Evolutionary conservation across 345 rosid species (phyloP).

Genomic region (Syzygium grande): DNA sequence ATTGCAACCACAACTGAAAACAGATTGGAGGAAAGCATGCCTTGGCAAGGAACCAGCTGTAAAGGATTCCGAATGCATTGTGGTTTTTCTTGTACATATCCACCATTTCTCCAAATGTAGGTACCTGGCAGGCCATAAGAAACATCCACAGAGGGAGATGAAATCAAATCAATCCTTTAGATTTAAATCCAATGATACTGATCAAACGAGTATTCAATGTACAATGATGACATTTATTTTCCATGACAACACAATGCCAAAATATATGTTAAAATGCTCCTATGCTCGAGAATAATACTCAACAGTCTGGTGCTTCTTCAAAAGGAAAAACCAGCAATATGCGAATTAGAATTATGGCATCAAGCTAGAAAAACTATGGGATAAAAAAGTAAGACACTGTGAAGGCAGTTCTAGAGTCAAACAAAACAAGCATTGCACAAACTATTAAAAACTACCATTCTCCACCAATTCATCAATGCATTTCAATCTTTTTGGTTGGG

Average conservation of each 20-base stretch:
- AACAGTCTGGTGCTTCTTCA: neutral
- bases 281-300: neutral
- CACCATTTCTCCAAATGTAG: constrained; percentile 81
- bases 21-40: constrained; percentile 16
- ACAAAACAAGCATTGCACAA: neutral
- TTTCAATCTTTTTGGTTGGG: neutral
- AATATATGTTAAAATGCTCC: neutral
- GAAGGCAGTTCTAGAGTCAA: neutral
- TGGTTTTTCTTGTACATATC: constrained; percentile 91
- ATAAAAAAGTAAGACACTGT: neutral
- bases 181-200: constrained; percentile 14
- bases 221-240: neutral
- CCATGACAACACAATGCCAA: neutral
- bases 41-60: constrained; percentile 98
- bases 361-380: neutral
- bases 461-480: neutral
- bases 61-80: constrained; percentile 79
- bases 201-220: neutral
- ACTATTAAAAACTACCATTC: neutral
- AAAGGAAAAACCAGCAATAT: neutral
- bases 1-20: neutral
- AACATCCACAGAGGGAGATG: constrained; percentile 7
- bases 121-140: constrained; percentile 48
- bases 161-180: neutral
- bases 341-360: neutral